Conservation (phyloP, 768 basidiomycete genomes). For the Leccinum uliginosum region DNA sequence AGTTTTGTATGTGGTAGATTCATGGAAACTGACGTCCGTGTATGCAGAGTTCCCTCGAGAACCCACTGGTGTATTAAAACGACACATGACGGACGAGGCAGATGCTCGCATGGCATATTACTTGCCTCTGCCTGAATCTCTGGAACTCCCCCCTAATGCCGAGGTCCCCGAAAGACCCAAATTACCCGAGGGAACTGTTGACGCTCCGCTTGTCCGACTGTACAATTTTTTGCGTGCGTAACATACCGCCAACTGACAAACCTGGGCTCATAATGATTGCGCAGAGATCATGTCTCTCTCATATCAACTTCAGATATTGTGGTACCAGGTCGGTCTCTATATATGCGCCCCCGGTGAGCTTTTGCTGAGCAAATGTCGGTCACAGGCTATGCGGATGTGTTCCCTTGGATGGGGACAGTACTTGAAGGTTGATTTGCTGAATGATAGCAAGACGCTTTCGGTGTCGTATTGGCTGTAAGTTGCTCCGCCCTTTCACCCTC, state of each 20-base stretch:
- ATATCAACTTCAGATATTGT: conserved; percentile 88
- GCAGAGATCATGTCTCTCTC: conserved; percentile 88
- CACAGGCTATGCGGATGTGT: conserved; percentile 66
- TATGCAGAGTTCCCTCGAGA: conserved; percentile 65
- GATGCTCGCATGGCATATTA: conserved; percentile 65
- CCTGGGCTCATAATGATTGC: not conserved
- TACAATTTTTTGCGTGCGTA: conserved; percentile 86
- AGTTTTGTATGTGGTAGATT: not conserved
- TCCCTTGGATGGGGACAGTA: conserved; percentile 85
- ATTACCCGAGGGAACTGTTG: conserved; percentile 59
- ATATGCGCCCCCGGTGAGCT: not conserved
- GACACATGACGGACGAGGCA: conserved; percentile 69
- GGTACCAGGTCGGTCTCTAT: conserved; percentile 54
- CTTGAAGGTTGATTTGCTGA: conserved; percentile 64
- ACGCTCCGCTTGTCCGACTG: conserved; percentile 79
- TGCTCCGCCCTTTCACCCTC: conserved; percentile 7
- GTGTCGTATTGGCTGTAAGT: conserved; percentile 88
- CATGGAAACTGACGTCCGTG: not conserved
- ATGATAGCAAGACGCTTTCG: conserved; percentile 61
- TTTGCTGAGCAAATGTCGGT: not conserved
- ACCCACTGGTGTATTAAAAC: conserved; percentile 58
- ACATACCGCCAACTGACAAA: not conserved
- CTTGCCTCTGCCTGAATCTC: conserved; percentile 43
- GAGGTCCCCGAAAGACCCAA: conserved; percentile 42
- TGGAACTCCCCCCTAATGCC: conserved; percentile 37